These are phyloP conservation scores for Phaeosphaeria sp. DNA, from an alignment of 2,329 filamentous ascomycete genomes.

Conservation along the genomic window DNA sequence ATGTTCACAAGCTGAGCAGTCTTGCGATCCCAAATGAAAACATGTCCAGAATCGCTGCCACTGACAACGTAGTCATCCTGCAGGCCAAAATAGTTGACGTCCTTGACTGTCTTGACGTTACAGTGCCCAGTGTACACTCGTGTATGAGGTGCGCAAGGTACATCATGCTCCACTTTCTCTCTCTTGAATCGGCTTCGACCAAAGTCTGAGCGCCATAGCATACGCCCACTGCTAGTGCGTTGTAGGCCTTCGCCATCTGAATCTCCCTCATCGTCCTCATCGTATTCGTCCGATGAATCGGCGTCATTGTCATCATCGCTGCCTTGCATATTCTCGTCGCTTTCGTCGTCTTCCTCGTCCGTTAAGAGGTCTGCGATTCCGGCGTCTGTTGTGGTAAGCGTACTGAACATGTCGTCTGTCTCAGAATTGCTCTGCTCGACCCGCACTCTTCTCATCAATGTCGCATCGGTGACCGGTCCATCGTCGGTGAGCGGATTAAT, in stretches of 20 bases:
- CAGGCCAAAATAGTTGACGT: slow-evolving; percentile 71
- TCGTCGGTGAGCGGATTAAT: slow-evolving; percentile 56
- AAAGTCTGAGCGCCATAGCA: slow-evolving; percentile 58
- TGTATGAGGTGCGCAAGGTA: slow-evolving; percentile 63
- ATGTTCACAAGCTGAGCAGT: slow-evolving; percentile 68
- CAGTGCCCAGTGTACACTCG: slow-evolving; percentile 68
- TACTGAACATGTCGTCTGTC: slow-evolving; percentile 5
- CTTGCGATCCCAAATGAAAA: slow-evolving; percentile 74
- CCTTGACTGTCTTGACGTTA: slow-evolving; percentile 72
- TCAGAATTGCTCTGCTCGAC: slow-evolving; percentile 9
- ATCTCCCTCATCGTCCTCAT: slow-evolving; percentile 41
- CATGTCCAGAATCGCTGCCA: slow-evolving; percentile 69
- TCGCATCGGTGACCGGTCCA: slow-evolving; percentile 47
- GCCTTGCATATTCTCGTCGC: slow-evolving; percentile 24
- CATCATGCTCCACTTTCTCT: slow-evolving; percentile 60
- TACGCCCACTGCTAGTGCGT: slow-evolving; percentile 46
- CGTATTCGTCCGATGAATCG: slow-evolving; percentile 37
- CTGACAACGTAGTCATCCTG: slow-evolving; percentile 73
- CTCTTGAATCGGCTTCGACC: slow-evolving; percentile 53
- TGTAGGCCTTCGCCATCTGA: slow-evolving; percentile 41
- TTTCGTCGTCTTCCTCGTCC: slow-evolving; percentile 8
- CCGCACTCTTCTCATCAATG: slow-evolving; percentile 23
- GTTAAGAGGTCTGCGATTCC: neutral
- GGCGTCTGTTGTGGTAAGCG: neutral
- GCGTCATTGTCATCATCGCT: slow-evolving; percentile 36